These are phyloP conservation scores for Capronia coronata DNA, from an alignment of 2,329 filamentous ascomycete species.

Conservation along the genomic window DNA sequence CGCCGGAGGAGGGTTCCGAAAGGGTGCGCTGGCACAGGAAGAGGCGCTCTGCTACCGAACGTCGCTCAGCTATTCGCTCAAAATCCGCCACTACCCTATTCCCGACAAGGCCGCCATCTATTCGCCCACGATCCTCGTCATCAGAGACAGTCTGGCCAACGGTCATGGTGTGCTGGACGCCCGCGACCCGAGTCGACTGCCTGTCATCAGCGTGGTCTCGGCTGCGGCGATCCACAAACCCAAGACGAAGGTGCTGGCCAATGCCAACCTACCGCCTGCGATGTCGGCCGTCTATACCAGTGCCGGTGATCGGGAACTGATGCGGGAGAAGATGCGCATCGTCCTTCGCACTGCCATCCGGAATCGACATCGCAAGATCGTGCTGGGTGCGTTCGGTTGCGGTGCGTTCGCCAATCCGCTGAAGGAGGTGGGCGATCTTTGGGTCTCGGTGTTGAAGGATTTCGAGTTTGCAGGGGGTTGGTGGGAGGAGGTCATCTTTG, in stretches of 20 bases:
- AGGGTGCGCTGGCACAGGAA: slow-evolving; percentile 60
- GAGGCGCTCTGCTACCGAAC: slow-evolving; percentile 62
- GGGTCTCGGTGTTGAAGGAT: slow-evolving; percentile 55
- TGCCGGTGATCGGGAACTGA: slow-evolving; percentile 45
- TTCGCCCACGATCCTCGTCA: slow-evolving; percentile 54
- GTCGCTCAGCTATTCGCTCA: slow-evolving; percentile 38
- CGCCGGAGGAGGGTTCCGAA: slow-evolving; percentile 59
- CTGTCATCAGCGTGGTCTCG: slow-evolving; percentile 54
- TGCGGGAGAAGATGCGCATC: slow-evolving; percentile 58
- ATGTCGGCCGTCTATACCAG: background rate
- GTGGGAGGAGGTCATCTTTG: slow-evolving; percentile 61
- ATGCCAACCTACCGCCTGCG: background rate
- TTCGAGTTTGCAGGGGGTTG: slow-evolving; percentile 57
- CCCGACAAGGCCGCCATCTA: slow-evolving; percentile 50
- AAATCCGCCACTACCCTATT: slow-evolving; percentile 49
- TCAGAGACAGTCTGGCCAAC: slow-evolving; percentile 46
- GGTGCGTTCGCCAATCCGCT: slow-evolving; percentile 60
- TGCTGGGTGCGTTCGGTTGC: slow-evolving; percentile 64
- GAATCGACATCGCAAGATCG: slow-evolving; percentile 52
- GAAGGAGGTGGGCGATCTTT: slow-evolving; percentile 56
- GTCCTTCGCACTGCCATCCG: slow-evolving; percentile 54
- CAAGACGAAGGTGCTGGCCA: background rate
- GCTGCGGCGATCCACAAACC: slow-evolving; percentile 52
- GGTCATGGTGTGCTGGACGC: slow-evolving; percentile 45
- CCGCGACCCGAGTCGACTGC: slow-evolving; percentile 35